Conservation (phyloP, 148 eudicot genomes). For the Chenopodium album region DNA sequence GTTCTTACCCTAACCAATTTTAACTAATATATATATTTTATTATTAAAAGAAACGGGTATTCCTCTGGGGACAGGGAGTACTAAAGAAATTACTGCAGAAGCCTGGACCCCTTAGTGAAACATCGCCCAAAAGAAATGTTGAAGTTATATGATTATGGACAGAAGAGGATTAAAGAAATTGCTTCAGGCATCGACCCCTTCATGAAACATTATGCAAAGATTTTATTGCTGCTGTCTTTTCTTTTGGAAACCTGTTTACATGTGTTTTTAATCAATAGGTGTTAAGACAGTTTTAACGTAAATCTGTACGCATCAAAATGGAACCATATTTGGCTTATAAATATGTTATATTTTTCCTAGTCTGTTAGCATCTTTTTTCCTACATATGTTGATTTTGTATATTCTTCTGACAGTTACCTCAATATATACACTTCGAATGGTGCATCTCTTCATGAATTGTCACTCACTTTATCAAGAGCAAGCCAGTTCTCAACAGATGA, state of each 20-base stretch:
- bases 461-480: conserved; percentile 43
- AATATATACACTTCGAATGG: conserved; percentile 84
- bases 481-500: conserved; percentile 49
- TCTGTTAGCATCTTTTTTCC: background rate
- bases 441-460: conserved; percentile 80
- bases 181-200: too few relatives aligned
- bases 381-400: conserved; percentile 3
- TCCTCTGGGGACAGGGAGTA: too few relatives aligned
- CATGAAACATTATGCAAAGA: background rate
- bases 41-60: too few relatives aligned
- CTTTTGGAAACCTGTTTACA: background rate
- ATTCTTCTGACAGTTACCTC: conserved; percentile 51
- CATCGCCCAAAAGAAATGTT: background rate
- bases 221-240: background rate
- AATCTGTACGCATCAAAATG: background rate
- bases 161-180: too few relatives aligned
- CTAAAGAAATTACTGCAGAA: too few relatives aligned
- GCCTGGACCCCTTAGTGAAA: too few relatives aligned
- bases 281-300: background rate
- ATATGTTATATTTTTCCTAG: background rate
- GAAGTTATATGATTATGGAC: background rate
- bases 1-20: too few relatives aligned
- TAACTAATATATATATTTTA: too few relatives aligned
- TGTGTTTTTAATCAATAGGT: background rate
- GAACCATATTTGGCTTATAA: background rate